Percentiles rank a stretch among this genome's conserved stretches.
Evolutionary conservation across 2,329 filamentous ascomycete genomes (phyloP).

Genomic region (Fusarium denticulatum): DNA sequence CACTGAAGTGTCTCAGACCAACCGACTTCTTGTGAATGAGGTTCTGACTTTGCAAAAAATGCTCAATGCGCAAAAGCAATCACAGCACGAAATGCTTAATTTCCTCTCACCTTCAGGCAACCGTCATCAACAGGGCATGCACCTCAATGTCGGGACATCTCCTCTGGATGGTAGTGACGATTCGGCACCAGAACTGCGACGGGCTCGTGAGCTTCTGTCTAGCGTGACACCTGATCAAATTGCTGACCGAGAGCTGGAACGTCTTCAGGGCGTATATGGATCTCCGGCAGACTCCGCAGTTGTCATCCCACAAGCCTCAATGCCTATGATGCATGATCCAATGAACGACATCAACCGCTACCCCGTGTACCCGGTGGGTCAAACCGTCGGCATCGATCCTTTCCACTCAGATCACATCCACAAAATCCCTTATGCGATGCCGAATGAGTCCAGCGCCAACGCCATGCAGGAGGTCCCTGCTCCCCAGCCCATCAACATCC

Average conservation of each 20-base stretch:
- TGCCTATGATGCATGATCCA: conserved; percentile 63
- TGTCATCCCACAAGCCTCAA: conserved; percentile 52
- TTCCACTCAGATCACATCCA: conserved; percentile 94
- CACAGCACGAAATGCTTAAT: conserved; percentile 66
- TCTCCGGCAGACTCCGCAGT: conserved; percentile 64
- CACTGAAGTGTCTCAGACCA: conserved; percentile 75
- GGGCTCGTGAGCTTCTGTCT: conserved; percentile 66
- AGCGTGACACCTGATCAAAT: conserved; percentile 62
- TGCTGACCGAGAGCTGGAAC: conserved; percentile 65
- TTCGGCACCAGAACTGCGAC: conserved; percentile 62
- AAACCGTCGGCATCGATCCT: conserved; percentile 91
- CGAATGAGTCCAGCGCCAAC: conserved; percentile 63
- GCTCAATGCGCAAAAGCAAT: conserved; percentile 66
- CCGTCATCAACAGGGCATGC: conserved; percentile 49
- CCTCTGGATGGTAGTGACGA: conserved; percentile 58
- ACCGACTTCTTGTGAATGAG: conserved; percentile 70
- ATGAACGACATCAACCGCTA: conserved; percentile 65
- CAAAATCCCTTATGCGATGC: conserved; percentile 86
- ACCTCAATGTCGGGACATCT: conserved; percentile 50
- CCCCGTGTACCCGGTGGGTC: conserved; percentile 90
- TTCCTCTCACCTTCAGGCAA: conserved; percentile 60
- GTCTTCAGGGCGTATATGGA: conserved; percentile 64
- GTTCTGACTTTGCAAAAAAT: conserved; percentile 69
- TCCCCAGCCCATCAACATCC: conserved; percentile 47
- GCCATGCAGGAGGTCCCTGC: conserved; percentile 53